Evolutionary conservation across 805 yeast species (phyloP), one percentile per base, ranked within the genome.

Genomic region (Cyberlindnera bimundalis): DNA sequence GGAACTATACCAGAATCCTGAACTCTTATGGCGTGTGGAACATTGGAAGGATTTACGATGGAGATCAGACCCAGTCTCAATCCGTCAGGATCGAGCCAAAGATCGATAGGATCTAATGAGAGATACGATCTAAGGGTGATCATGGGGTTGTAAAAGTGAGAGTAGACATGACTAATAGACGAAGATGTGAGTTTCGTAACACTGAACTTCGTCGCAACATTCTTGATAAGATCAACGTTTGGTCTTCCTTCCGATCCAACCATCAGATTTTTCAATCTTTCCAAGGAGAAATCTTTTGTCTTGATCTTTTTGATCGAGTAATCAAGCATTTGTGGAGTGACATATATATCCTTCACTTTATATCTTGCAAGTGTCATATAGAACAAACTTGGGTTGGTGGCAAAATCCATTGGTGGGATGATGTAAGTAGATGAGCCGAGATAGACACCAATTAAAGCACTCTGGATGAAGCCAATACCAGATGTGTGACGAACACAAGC

Each of bases 1-100:
- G 97, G 95, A 0, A 90, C 97, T 72, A 91, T 84, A 11, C 99
- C 99, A 0, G 96, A 86, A 56, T 93, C 99, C 56, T 89, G 96
- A 8, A 93, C 65, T 42, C 81, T 82, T 37, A 93, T 65, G 0
- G 89, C 87, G 49, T 74, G 72, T 4, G 85, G 81, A 19, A 71
- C 71, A 47, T 78, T 84, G 4, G 75, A 75, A 10, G 88, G 91
- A 51, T 85, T 83, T 6, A 88, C 90, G 19, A 85, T 73, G 16
- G 84, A 79, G 2, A 93, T 74, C 39, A 82, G 78, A 3, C 99
- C 99, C 47, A 88, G 91, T n/a, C 97, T 73, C 43, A 93, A 69
- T 0, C 95, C 91, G 34, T 83, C 70, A 0, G 96, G 89, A 56
- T 93, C 98, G 37, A 93, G 68, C 72, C 83, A 88, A 18, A 93